phyloP scores from a whole-genome alignment of 176 grass and related monocot genomes.

The Triticum monococcum region DNA sequence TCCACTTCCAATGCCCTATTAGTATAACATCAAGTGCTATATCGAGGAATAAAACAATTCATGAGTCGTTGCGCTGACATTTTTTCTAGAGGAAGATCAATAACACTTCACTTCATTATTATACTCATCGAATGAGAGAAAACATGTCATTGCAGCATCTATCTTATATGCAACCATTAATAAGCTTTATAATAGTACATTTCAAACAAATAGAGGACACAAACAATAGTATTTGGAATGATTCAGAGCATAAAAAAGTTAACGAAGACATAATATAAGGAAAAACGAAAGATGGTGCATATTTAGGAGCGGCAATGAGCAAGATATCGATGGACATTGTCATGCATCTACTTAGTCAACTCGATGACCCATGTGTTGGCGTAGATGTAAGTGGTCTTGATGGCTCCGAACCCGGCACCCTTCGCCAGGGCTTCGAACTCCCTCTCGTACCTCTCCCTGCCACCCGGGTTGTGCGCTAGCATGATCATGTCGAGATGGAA shows the following conservation, averaged over 20 bases:
- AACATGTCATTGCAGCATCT: too few species aligned
- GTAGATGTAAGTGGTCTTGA: constrained; percentile 65
- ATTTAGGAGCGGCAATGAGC: not conserved
- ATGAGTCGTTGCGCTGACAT: too few species aligned
- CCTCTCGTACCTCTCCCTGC: constrained; percentile 74
- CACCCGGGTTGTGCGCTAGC: constrained; percentile 93
- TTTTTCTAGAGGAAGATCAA: too few species aligned
- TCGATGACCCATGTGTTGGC: constrained; percentile 58
- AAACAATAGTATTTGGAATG: not conserved
- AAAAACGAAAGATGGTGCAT: not conserved
- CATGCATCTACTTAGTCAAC: constrained; percentile 59
- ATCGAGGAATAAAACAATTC: too few species aligned
- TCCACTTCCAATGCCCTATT: too few species aligned
- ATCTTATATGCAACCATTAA: too few species aligned
- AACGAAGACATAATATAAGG: not conserved
- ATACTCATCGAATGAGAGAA: too few species aligned
- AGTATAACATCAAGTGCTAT: too few species aligned
- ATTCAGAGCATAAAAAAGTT: not conserved
- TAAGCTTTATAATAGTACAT: constrained; percentile 3
- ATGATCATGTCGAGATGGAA: constrained; percentile 87
- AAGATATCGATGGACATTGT: not conserved
- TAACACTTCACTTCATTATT: too few species aligned
- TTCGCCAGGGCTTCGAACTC: constrained; percentile 70
- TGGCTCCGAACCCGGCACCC: constrained; percentile 44
- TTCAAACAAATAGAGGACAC: not conserved